phyloP scores from a whole-genome alignment of 192 early-diverging fungal species.

The Chytriomyces confervae region DNA sequence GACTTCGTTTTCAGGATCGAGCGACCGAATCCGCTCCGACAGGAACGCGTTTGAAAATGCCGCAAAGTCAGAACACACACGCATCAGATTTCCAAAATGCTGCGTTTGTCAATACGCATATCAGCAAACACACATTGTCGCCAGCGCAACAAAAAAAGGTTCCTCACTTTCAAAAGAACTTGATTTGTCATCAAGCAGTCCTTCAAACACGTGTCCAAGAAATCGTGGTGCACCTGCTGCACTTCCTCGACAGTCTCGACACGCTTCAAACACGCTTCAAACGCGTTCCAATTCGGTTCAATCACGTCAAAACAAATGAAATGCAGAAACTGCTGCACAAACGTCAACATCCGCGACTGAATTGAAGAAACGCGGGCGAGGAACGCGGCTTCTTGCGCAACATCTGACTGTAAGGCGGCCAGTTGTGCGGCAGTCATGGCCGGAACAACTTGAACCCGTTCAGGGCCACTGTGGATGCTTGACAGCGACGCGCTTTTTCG shows the following conservation, averaged over 20 bases:
- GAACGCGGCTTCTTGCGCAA: slow-evolving; percentile 32
- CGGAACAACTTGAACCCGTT: background rate
- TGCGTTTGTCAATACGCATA: slow-evolving; percentile 33
- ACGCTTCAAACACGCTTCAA: slow-evolving; percentile 67
- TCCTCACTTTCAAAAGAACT: slow-evolving; percentile 79
- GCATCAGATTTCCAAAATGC: slow-evolving; percentile 71
- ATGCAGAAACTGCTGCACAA: slow-evolving; percentile 89
- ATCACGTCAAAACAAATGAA: slow-evolving; percentile 92
- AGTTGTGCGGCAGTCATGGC: background rate
- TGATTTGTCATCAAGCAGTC: slow-evolving; percentile 87
- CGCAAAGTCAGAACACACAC: slow-evolving; percentile 63
- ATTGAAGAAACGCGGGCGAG: slow-evolving; percentile 68
- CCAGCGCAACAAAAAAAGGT: background rate
- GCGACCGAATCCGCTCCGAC: slow-evolving; percentile 17
- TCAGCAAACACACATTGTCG: background rate
- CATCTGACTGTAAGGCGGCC: background rate
- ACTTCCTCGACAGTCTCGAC: slow-evolving; percentile 88
- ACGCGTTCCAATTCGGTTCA: slow-evolving; percentile 83
- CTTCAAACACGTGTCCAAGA: slow-evolving; percentile 85
- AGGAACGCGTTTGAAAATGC: slow-evolving; percentile 63
- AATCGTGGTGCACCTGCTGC: slow-evolving; percentile 77
- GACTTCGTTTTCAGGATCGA: slow-evolving; percentile 4
- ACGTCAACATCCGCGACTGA: slow-evolving; percentile 84
- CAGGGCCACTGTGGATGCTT: background rate
- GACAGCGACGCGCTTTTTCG: background rate